Conservation (phyloP, 2,329 filamentous ascomycete genomes). For the Xylaria sp. region DNA sequence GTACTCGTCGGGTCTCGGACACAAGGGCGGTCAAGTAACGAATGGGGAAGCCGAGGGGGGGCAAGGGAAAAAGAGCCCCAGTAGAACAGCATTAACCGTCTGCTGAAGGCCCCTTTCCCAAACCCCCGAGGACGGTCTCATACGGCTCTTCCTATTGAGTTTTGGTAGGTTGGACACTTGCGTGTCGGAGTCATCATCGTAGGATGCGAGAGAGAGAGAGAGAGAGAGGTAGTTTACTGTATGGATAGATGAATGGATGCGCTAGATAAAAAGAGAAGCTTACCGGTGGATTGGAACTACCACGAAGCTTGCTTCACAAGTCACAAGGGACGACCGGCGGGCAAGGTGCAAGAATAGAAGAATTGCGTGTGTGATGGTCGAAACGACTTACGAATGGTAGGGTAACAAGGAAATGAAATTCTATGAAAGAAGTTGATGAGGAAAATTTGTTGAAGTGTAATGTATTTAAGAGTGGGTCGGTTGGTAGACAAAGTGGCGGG, state of each 20-base stretch:
- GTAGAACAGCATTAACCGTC: no score
- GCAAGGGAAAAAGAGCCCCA: constrained; percentile 14
- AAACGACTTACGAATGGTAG: not conserved
- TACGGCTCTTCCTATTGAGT: constrained; percentile 51
- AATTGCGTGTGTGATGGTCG: not conserved
- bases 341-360: not conserved
- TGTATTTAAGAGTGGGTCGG: constrained; percentile 25
- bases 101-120: not conserved
- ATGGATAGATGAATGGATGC: not conserved
- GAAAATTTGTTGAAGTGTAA: constrained; percentile 17
- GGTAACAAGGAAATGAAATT: not conserved
- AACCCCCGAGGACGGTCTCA: constrained; percentile 47
- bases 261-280: not conserved
- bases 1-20: constrained; percentile 39
- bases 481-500: not conserved
- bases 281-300: constrained; percentile 12
- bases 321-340: not conserved
- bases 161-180: constrained; percentile 49
- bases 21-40: constrained; percentile 32
- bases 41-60: constrained; percentile 40
- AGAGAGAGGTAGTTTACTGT: not conserved
- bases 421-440: not conserved
- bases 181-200: constrained; percentile 51
- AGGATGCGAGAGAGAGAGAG: constrained; percentile 19
- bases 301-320: not conserved